Percentiles rank a stretch among this genome's conserved stretches.
These are phyloP conservation scores for Thelephora terrestris DNA, from an alignment of 1,284 basidiomycete species.

Conservation along the genomic window DNA sequence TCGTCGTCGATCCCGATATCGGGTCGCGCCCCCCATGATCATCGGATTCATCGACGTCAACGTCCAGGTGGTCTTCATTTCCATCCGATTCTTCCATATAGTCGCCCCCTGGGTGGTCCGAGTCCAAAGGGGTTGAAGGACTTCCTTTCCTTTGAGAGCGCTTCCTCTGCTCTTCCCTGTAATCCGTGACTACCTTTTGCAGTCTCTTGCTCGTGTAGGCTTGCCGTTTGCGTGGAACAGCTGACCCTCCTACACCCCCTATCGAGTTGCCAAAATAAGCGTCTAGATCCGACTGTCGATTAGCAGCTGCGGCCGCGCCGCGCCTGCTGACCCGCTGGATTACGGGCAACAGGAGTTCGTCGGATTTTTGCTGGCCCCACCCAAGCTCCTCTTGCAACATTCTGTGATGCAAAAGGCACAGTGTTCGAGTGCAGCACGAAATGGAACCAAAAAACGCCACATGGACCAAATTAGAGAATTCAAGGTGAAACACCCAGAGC, in stretches of 20 bases:
- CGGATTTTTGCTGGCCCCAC: constrained; percentile 83
- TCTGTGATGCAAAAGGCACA: constrained; percentile 28
- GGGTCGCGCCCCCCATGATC: no score
- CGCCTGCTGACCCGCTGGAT: constrained; percentile 85
- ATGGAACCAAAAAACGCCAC: no score
- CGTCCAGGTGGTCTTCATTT: no score
- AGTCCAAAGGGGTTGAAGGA: no score
- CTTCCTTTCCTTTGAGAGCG: background rate
- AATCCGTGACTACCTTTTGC: constrained; percentile 83
- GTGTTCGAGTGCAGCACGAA: background rate
- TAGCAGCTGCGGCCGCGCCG: constrained; percentile 51
- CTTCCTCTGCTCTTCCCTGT: constrained; percentile 43
- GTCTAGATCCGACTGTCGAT: constrained; percentile 67
- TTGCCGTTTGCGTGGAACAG: constrained; percentile 69
- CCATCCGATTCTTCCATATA: no score
- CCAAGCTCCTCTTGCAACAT: constrained; percentile 80
- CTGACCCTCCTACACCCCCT: constrained; percentile 42
- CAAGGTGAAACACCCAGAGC: no score
- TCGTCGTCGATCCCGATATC: no score
- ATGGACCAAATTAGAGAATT: no score
- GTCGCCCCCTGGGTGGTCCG: no score
- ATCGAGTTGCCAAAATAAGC: constrained; percentile 42
- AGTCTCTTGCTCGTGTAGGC: constrained; percentile 81
- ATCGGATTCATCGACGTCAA: no score
- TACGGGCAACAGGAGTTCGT: constrained; percentile 88